Evolutionary conservation across 2,329 filamentous ascomycete genomes (phyloP).

Genomic region (Fusarium liriodendri): DNA sequence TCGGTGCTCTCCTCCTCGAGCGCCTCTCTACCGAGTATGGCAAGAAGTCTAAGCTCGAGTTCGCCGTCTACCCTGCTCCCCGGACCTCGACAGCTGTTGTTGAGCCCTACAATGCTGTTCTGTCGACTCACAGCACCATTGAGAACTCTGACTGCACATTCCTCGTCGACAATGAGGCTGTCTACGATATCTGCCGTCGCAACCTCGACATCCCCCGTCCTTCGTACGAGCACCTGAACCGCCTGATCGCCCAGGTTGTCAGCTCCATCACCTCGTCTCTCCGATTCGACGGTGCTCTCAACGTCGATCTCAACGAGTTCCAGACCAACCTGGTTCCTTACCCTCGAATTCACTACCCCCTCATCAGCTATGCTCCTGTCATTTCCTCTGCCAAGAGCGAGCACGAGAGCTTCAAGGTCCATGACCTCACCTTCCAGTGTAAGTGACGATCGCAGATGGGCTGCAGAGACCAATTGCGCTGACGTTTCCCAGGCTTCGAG

Average conservation of each 20-base stretch:
- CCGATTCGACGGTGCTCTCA: constrained; percentile 78
- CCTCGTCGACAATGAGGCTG: constrained; percentile 79
- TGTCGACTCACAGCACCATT: constrained; percentile 80
- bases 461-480: constrained; percentile 30
- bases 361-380: constrained; percentile 79
- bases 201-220: constrained; percentile 77
- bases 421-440: constrained; percentile 81
- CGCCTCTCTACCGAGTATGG: constrained; percentile 79
- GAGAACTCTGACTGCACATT: constrained; percentile 86
- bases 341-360: constrained; percentile 79
- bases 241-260: constrained; percentile 79
- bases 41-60: constrained; percentile 83
- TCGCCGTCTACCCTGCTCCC: constrained; percentile 77
- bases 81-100: constrained; percentile 77
- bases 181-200: constrained; percentile 80
- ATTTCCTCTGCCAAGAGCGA: constrained; percentile 80
- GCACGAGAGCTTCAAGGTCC: constrained; percentile 89
- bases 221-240: constrained; percentile 78
- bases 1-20: constrained; percentile 78
- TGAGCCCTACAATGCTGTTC: constrained; percentile 79
- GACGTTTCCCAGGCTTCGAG: constrained; percentile 69
- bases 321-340: constrained; percentile 82
- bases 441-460: constrained; percentile 46
- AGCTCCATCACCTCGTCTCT: constrained; percentile 80
- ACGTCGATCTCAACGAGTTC: constrained; percentile 82